Evolutionary conservation across 2,329 filamentous ascomycete species (phyloP), one percentile per base, ranked within the genome.

Genomic region (Parafenestella ontariensis): DNA sequence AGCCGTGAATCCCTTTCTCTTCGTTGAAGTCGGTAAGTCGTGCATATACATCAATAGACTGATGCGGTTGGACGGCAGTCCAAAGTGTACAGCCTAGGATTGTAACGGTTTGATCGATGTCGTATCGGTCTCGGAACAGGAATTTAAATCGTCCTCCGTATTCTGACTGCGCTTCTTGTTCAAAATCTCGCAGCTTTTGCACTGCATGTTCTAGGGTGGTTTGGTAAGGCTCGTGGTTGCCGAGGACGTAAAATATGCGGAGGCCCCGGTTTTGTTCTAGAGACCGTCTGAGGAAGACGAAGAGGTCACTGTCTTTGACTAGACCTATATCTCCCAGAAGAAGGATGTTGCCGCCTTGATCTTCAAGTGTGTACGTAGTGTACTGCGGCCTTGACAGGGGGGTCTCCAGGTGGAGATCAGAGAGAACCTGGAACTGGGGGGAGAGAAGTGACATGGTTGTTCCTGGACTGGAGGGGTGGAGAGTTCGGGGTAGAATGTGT

Each of bases 1-100:
- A 82, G 5, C 74, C 45, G 10, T 29, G 40, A 29, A 68, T 72
- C 1, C 66, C 59, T 2, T 34, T 28, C n/a, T 47, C 41, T 6
- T 46, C 40, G 23, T 65, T 54, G 31, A 69, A 65, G 40, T 71
- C 66, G 9, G 58, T 64, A 3, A 64, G 51, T 18, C 52, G 37
- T 9, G 37, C n/a, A 4, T 28, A n/a, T 26, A 58, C 29, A 1
- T 40, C 40, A 9, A 26, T 11, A 15, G 29, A 42, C 41, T 62
- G 53, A 31, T 45, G 29, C 4, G 18, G 34, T 13, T 41, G 24
- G 3, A 68, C 44, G 1, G 31, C 13, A 33, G 58, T 50, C 56
- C 52, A 65, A 10, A 66, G 39, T 18, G 64, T 68, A 42, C 65
- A 68, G 6, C 61, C 65, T 5, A 68, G 48, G 8, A 69, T 45